Evolutionary conservation across 495 filamentous ascomycete species (phyloP), one percentile per base, ranked within the genome.

Genomic region (Hypoxylon lenormandii): DNA sequence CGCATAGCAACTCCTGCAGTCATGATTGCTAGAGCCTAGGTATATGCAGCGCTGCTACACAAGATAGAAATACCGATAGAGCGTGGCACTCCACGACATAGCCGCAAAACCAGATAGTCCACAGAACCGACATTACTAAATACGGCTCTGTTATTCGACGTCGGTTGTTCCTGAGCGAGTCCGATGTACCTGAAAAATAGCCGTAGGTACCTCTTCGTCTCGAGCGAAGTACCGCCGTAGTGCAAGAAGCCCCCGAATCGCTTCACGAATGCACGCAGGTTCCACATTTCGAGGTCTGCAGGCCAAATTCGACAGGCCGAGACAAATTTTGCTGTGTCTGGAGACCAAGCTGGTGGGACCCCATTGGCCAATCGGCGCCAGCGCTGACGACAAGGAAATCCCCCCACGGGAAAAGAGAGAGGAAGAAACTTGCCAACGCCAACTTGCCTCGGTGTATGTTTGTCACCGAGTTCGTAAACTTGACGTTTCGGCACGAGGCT

Each of bases 281-380:
- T 33, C 68, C 68, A 72, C 69, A 68, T 53, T 68, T 52, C 33
- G 50, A 72, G 64, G 69, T 72, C 69, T 72, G 69, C 69, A 72
- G 69, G 69, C 45, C 69, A 68, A 68, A 60, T 64, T 72, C 58
- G 64, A 68, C 60, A 68, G 64, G 64, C 59, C 54, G 54, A 67
- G 64, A 72, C 64, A 72, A 72, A 72, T 62, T 72, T 72, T 72
- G 59, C 64, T 59, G 30, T 45, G 69, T 72, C 69, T 72, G 47
- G 47, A 72, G 69, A 72, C 69, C 69, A 68, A 43, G 11, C 46
- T 8, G 64, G 69, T 72, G 69, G 69, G 55, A 36, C 69, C 16
- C 30, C 62, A 72, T 72, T 72, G 69, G 49, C 69, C 69, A 72
- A 72, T 72, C 59, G 64, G 69, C 53, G 49, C 15, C 23, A 47